Base-by-base conservation (phyloP, 495 filamentous ascomycete genomes). In the Lineolata rhizophorae region DNA sequence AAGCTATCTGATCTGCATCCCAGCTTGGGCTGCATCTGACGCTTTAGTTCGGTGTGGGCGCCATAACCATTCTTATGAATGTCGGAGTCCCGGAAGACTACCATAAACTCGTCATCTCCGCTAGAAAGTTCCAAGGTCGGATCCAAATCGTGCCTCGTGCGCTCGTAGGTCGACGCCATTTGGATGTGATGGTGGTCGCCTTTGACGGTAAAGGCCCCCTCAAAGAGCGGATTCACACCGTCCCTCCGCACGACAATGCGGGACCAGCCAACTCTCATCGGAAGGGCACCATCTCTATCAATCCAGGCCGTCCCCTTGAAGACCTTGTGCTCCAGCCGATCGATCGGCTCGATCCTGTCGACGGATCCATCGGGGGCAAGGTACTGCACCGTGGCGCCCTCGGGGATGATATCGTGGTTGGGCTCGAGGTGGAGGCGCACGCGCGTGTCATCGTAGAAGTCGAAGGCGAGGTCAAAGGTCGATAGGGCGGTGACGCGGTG, bases 11-110 rank as follows among this genome's bases (percentile, higher is more conserved):
- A 66, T 14, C 52, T 47, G 45, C 81, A 91, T 1, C 60, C 55
- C 2, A 38, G 32, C 29, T 47, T 14, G 31, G 28, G 59, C 26
- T 37, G 31, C 50, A 40, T 32, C 36, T 56, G 45, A 5, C 30
- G 14, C 18, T 63, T 68, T 30, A 72, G 42, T 20, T 72, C 67
- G 11, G 47, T 40, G 32, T 69, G 64, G 6, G 43, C 29, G 12
- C 33, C 35, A n/a, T 45, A 35, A 8, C 39, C 39, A 18, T 27
- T 20, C 20, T 27, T 49, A 18, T 57, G 53, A 48, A 87, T 70
- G 49, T 97, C 90, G 20, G 81, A 87, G 49, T 97, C 84, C 21
- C 84, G 67, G 54, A 74, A 95, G 3, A 92, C 64, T 14, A 93
- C 54, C 87, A 97, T 92, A 44, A 69, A 81, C 30, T 92, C 82